Evolutionary conservation across 495 filamentous ascomycete genomes (phyloP).

Genomic region (Rhypophila decipiens): DNA sequence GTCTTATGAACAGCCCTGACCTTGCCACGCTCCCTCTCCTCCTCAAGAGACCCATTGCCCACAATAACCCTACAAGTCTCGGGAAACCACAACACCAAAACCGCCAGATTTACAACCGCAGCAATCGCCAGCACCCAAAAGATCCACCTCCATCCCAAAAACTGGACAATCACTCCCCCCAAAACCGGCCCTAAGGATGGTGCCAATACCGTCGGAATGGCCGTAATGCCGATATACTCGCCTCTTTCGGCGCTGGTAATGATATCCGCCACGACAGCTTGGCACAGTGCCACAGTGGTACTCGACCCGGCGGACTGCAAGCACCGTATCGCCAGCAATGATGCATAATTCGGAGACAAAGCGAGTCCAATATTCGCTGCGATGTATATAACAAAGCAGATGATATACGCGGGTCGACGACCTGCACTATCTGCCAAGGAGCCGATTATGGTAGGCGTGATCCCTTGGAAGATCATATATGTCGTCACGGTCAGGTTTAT

Average conservation of each 20-base stretch:
- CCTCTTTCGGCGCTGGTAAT: constrained; percentile 47
- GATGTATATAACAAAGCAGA: constrained; percentile 50
- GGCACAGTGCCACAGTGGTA: constrained; percentile 45
- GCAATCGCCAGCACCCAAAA: constrained; percentile 64
- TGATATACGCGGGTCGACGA: constrained; percentile 48
- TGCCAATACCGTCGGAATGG: constrained; percentile 26
- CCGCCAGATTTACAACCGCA: constrained; percentile 32
- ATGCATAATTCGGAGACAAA: constrained; percentile 40
- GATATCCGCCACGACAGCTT: constrained; percentile 51
- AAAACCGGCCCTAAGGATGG: constrained; percentile 29
- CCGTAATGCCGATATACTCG: constrained; percentile 34
- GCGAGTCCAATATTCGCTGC: constrained; percentile 51
- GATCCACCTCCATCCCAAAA: constrained; percentile 58
- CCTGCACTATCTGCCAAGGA: constrained; percentile 49
- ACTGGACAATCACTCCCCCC: constrained; percentile 54
- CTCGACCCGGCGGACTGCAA: constrained; percentile 51
- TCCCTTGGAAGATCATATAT: constrained; percentile 54
- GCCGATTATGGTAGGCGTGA: constrained; percentile 52
- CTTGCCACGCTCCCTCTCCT: constrained; percentile 32
- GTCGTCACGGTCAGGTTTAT: constrained; percentile 59
- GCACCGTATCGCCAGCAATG: constrained; percentile 47
- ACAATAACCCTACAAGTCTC: constrained; percentile 62
- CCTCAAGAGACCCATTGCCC: constrained; percentile 51
- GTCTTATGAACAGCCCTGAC: constrained; percentile 35
- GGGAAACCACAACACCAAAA: constrained; percentile 45